Percentiles rank a stretch among this genome's conserved stretches.
These are phyloP conservation scores for Wickerhamomyces rabaulensis DNA, from an alignment of 805 yeast species.

Conservation along the genomic window DNA sequence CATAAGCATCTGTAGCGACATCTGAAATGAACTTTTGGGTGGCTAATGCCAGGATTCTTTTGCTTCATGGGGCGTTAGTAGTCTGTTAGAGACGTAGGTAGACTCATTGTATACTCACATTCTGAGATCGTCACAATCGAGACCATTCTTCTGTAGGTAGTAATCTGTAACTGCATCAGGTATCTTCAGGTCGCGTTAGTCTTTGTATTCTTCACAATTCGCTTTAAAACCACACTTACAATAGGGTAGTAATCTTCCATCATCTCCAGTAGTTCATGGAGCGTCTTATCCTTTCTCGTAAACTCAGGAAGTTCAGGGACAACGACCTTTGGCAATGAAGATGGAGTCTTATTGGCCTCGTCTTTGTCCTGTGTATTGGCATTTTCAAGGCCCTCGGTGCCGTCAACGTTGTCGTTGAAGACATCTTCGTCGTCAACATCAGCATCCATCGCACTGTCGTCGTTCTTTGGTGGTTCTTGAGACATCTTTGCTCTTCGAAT, in stretches of 20 bases:
- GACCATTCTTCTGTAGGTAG: slow-evolving; percentile 80
- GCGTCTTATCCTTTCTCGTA: slow-evolving; percentile 72
- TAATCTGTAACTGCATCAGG: slow-evolving; percentile 97
- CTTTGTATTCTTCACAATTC: not conserved
- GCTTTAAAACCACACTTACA: slow-evolving; percentile 8
- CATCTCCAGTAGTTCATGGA: slow-evolving; percentile 77
- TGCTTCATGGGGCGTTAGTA: not conserved
- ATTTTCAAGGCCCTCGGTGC: slow-evolving; percentile 2
- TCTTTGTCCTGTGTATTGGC: slow-evolving; percentile 8
- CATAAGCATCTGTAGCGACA: slow-evolving; percentile 94
- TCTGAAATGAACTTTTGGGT: slow-evolving; percentile 94
- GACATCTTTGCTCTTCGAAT: not conserved
- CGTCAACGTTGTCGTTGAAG: slow-evolving; percentile 20
- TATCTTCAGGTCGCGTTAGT: slow-evolving; percentile 32
- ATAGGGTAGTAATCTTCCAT: slow-evolving; percentile 95
- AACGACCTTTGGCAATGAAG: slow-evolving; percentile 8
- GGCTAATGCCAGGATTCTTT: slow-evolving; percentile 80
- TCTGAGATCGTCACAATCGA: slow-evolving; percentile 71
- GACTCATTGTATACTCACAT: slow-evolving; percentile 27
- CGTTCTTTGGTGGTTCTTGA: not conserved
- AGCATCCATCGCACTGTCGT: slow-evolving; percentile 14
- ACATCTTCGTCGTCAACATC: slow-evolving; percentile 24
- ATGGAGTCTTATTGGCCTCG: slow-evolving; percentile 11
- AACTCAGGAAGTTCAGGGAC: slow-evolving; percentile 53
- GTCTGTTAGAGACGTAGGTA: slow-evolving; percentile 33